These are phyloP conservation scores for Exophiala sp. DNA, from an alignment of 2,329 filamentous ascomycete species.

Conservation along the genomic window DNA sequence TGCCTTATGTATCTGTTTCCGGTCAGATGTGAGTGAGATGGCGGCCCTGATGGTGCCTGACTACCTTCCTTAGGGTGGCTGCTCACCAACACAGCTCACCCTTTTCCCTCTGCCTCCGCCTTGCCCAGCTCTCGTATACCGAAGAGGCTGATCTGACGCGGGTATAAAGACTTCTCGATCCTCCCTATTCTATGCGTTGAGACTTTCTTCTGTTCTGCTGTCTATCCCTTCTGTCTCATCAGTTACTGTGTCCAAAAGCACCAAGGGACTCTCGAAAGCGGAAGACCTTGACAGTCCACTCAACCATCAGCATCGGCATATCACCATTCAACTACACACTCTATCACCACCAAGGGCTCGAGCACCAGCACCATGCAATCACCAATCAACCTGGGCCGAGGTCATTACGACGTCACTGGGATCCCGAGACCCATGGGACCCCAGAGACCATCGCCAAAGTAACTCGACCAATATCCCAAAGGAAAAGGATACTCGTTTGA, in stretches of 20 bases:
- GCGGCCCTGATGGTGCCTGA: neutral
- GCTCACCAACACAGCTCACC: neutral
- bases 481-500: too few relatives aligned
- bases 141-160: neutral
- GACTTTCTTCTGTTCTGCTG: slow-evolving; percentile 1
- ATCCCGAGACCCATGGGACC: slow-evolving; percentile 28
- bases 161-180: neutral
- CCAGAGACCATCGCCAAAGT: slow-evolving; percentile 21
- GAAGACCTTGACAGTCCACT: too few relatives aligned
- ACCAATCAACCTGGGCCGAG: slow-evolving; percentile 26
- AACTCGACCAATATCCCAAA: neutral
- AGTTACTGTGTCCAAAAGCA: too few relatives aligned
- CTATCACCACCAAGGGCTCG: too few relatives aligned
- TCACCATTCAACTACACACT: too few relatives aligned
- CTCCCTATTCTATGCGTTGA: neutral
- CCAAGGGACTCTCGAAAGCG: too few relatives aligned
- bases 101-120: neutral
- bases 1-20: slow-evolving; percentile 1
- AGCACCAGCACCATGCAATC: slow-evolving; percentile 18
- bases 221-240: neutral
- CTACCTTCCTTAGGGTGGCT: neutral
- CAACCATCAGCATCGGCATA: too few relatives aligned
- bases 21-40: slow-evolving; percentile 8
- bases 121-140: neutral
- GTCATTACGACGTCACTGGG: slow-evolving; percentile 28